These are phyloP conservation scores for Metschnikowia amazonensis DNA, from an alignment of 805 yeast species.

Conservation along the genomic window DNA sequence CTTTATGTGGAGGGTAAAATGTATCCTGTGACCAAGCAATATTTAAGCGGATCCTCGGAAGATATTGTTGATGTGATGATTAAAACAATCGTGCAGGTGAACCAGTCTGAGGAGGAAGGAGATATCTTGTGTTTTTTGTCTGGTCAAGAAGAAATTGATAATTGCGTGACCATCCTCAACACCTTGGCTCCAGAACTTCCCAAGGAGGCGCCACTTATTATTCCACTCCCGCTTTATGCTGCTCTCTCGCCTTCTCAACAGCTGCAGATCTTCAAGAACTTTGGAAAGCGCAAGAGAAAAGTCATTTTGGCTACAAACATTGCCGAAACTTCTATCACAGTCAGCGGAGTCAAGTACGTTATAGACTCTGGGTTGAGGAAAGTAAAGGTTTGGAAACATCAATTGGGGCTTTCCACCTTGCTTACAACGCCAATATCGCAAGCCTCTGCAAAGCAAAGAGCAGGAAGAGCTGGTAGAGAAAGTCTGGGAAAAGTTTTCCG, in stretches of 20 bases:
- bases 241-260: slow-evolving; percentile 87
- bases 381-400: slow-evolving; percentile 93
- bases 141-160: slow-evolving; percentile 97
- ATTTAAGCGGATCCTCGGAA: slow-evolving; percentile 60
- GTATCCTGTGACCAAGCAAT: slow-evolving; percentile 75
- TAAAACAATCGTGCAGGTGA: slow-evolving; percentile 71
- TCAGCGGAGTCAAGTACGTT: slow-evolving; percentile 89
- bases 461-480: slow-evolving; percentile 99
- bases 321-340: slow-evolving; percentile 97
- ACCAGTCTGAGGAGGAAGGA: slow-evolving; percentile 76
- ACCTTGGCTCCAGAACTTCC: slow-evolving; percentile 64
- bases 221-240: slow-evolving; percentile 86
- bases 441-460: slow-evolving; percentile 91
- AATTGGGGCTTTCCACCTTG: slow-evolving; percentile 86
- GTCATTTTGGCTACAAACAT: slow-evolving; percentile 90
- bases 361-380: slow-evolving; percentile 90
- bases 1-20: slow-evolving; percentile 85
- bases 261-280: slow-evolving; percentile 66
- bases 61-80: slow-evolving; percentile 81
- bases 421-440: slow-evolving; percentile 89
- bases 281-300: slow-evolving; percentile 69
- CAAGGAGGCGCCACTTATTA: slow-evolving; percentile 67
- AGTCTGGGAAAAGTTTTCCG: slow-evolving; percentile 82
- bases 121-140: slow-evolving; percentile 91
- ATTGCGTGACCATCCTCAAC: slow-evolving; percentile 60